Percentiles rank a stretch among this genome's conserved stretches.
These are phyloP conservation scores for Senna siamea DNA, from an alignment of 306 rosid species.

Conservation along the genomic window DNA sequence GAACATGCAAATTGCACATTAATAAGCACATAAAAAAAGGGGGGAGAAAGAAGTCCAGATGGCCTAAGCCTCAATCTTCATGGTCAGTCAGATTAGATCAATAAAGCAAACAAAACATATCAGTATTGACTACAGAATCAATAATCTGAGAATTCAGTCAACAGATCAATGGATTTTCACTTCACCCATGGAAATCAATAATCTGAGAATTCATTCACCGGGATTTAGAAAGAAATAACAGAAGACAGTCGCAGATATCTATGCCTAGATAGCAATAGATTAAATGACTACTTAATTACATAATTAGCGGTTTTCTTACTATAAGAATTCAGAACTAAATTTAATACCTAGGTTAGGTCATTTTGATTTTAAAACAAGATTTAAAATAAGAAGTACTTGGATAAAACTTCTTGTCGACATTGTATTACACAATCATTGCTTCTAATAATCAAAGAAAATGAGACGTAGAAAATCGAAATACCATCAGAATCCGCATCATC, in stretches of 20 bases:
- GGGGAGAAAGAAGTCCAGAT: background rate
- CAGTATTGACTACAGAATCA: background rate
- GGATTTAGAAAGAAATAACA: background rate
- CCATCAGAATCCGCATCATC: slow-evolving; percentile 71
- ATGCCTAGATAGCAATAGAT: background rate
- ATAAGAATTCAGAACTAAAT: background rate
- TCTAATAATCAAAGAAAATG: background rate
- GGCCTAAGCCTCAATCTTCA: background rate
- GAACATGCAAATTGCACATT: background rate
- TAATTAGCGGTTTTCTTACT: background rate
- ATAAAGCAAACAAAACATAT: background rate
- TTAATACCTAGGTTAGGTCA: background rate
- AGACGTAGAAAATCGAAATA: slow-evolving; percentile 23
- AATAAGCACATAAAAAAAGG: background rate
- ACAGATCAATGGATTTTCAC: background rate
- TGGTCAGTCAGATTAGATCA: background rate
- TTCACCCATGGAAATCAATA: background rate
- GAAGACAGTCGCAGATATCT: background rate
- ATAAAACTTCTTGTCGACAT: background rate
- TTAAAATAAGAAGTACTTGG: background rate
- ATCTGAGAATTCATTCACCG: background rate
- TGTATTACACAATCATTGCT: background rate
- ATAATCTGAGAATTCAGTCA: no score
- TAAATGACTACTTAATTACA: background rate
- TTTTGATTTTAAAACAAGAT: background rate